Evolutionary conservation across 2,329 filamentous ascomycete species (phyloP), one percentile per base, ranked within the genome.

Genomic region (Trichoderma citrinoviride): DNA sequence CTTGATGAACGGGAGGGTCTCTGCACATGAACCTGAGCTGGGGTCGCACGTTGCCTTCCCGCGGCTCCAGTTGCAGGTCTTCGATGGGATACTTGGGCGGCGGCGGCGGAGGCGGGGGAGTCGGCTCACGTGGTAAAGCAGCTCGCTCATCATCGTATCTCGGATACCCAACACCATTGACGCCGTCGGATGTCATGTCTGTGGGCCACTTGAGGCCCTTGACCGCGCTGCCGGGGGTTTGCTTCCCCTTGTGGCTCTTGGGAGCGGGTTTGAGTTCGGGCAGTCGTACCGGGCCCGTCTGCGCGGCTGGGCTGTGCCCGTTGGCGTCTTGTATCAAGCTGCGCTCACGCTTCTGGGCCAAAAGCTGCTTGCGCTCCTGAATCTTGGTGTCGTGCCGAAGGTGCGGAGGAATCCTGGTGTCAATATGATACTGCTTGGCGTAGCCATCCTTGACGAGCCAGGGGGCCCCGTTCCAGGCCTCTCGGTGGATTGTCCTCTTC

Each of bases 11-110:
- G 1, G 85, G 83, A 10, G 85, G 83, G 65, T 92, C 85, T 60
- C 82, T 83, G 67, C 90, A 91, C 70, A 96, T 81, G 73, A 91
- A 97, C 65, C 91, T 91, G 53, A 98, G 78, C 1, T 85, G 78
- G 3, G 95, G 95, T 15, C 95, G 87, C 64, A 87, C 83, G 47
- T 83, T 76, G 27, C 83, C 87, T 60, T 89, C 84, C 64, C 86
- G 85, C 2, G 90, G 89, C 23, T 88, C 84, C 25, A 98, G 82
- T 70, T 96, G 90, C 55, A 98, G 79, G 77, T 99, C 95, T 73
- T 99, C 95, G 67, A 97, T 96, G 0, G 95, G 95, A 75, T 97
- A 98, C 74, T 96, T 97, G 67, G 95, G 89, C 1, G 88, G 86
- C 1, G 91, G 90, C 2, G 90, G 89, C 7, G 89, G 86, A 0